These are phyloP conservation scores for Achlya hypogyna DNA, from an alignment of 352 stramenopile genomes.

Conservation along the genomic window DNA sequence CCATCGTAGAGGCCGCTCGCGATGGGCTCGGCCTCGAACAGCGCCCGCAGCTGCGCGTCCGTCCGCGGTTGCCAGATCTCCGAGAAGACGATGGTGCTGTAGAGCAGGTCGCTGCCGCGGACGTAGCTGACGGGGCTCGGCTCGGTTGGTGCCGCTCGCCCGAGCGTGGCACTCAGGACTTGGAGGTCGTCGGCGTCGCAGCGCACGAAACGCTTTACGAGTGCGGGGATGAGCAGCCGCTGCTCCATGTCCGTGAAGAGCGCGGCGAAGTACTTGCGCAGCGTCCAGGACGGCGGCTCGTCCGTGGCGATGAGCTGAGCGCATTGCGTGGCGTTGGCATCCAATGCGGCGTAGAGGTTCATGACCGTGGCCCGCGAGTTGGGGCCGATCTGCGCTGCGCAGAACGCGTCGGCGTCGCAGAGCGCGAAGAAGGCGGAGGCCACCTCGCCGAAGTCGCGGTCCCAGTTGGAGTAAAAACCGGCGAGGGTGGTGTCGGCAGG, in stretches of 20 bases:
- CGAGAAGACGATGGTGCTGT: conserved; percentile 19
- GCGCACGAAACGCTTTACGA: conserved; percentile 7
- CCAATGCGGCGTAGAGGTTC: background rate
- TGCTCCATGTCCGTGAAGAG: conserved; percentile 20
- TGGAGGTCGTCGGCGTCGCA: conserved; percentile 17
- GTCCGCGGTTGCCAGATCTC: background rate
- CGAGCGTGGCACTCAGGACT: conserved; percentile 22
- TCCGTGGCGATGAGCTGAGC: background rate
- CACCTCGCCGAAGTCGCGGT: conserved; percentile 60
- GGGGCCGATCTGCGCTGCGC: conserved; percentile 13
- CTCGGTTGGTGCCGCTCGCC: conserved; percentile 11
- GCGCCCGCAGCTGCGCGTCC: background rate
- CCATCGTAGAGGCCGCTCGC: background rate
- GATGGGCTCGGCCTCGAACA: conserved; percentile 20
- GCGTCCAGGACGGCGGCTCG: background rate
- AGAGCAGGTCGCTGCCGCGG: conserved; percentile 9
- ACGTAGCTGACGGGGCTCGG: conserved; percentile 8
- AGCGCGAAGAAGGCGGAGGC: conserved; percentile 41
- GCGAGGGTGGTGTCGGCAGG: background rate
- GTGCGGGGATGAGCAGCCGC: conserved; percentile 20
- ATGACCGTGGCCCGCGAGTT: background rate
- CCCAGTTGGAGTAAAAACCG: conserved; percentile 56
- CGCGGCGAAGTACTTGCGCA: background rate
- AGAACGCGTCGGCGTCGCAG: conserved; percentile 49
- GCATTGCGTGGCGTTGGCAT: conserved; percentile 2